Conservation (phyloP, 108 stramenopile species). For the Stephanodiscus triporus region DNA sequence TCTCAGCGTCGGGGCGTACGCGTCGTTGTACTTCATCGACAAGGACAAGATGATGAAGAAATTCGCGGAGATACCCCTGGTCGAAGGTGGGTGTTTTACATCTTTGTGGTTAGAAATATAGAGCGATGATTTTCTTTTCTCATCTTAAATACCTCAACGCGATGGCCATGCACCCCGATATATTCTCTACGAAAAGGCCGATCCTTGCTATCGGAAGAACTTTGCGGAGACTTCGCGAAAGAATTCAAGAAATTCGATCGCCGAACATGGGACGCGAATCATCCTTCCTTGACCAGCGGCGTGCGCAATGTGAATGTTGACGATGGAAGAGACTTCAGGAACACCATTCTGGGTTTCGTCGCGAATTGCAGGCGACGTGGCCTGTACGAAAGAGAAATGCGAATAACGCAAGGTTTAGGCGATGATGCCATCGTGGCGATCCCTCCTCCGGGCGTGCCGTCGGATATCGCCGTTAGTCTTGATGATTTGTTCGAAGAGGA, state of each 20-base stretch:
- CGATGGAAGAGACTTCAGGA: constrained; percentile 16
- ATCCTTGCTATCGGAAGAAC: constrained; percentile 43
- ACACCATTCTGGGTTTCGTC: constrained; percentile 40
- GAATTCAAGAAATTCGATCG: constrained; percentile 41
- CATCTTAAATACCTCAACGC: background rate
- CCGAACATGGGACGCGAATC: constrained; percentile 36
- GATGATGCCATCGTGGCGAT: constrained; percentile 24
- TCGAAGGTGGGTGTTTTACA: constrained; percentile 16
- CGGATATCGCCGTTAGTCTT: constrained; percentile 36
- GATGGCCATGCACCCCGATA: background rate
- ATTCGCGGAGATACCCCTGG: constrained; percentile 34
- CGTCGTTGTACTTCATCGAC: constrained; percentile 41
- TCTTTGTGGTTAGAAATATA: background rate
- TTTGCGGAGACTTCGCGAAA: constrained; percentile 33
- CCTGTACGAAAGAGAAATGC: constrained; percentile 41
- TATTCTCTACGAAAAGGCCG: constrained; percentile 14
- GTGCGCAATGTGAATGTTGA: background rate
- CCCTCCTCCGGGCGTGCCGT: constrained; percentile 45
- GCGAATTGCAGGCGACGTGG: constrained; percentile 40
- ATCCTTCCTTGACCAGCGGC: constrained; percentile 33
- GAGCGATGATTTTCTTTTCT: background rate
- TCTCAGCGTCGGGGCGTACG: constrained; percentile 38
- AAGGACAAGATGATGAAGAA: constrained; percentile 35
- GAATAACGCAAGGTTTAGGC: constrained; percentile 30
- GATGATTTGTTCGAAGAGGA: constrained; percentile 39